Conservation (phyloP, 2,329 filamentous ascomycete genomes). For the Tolypocladium nubicola region DNA sequence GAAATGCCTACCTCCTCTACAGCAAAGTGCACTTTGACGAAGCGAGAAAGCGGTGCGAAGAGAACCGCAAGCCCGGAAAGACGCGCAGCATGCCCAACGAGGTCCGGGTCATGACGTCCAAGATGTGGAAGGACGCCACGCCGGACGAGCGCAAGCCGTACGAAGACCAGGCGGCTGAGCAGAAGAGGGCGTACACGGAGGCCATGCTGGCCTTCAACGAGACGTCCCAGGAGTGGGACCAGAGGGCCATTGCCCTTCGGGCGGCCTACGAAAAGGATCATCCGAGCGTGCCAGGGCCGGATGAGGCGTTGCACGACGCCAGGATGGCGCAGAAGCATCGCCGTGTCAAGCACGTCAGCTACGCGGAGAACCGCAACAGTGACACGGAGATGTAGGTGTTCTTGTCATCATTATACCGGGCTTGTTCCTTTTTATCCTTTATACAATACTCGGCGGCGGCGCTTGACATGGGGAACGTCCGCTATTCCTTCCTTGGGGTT, state of each 20-base stretch:
- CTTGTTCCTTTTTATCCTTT: conserved; percentile 1
- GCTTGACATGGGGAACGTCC: background rate
- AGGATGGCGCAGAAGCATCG: conserved; percentile 19
- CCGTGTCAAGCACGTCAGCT: conserved; percentile 26
- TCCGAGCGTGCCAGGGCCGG: conserved; percentile 21
- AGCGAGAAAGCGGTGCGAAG: conserved; percentile 49
- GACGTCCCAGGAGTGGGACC: conserved; percentile 62
- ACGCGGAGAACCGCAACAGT: conserved; percentile 22
- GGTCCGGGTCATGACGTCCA: conserved; percentile 74
- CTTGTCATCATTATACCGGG: background rate
- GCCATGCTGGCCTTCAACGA: conserved; percentile 49
- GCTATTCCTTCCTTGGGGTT: background rate
- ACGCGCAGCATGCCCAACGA: conserved; percentile 64
- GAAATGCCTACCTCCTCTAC: conserved; percentile 83
- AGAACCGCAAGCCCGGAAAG: conserved; percentile 50
- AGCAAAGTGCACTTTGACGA: conserved; percentile 67
- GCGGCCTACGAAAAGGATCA: conserved; percentile 42
- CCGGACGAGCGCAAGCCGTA: conserved; percentile 67
- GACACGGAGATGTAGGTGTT: conserved; percentile 13
- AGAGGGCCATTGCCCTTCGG: conserved; percentile 45
- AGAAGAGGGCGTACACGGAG: conserved; percentile 54
- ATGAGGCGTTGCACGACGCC: conserved; percentile 11
- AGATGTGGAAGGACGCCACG: conserved; percentile 77
- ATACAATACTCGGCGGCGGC: background rate
- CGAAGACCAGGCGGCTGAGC: conserved; percentile 59